Evolutionary conservation across 2,329 filamentous ascomycete genomes (phyloP).

Genomic region (Neonectria punicea): DNA sequence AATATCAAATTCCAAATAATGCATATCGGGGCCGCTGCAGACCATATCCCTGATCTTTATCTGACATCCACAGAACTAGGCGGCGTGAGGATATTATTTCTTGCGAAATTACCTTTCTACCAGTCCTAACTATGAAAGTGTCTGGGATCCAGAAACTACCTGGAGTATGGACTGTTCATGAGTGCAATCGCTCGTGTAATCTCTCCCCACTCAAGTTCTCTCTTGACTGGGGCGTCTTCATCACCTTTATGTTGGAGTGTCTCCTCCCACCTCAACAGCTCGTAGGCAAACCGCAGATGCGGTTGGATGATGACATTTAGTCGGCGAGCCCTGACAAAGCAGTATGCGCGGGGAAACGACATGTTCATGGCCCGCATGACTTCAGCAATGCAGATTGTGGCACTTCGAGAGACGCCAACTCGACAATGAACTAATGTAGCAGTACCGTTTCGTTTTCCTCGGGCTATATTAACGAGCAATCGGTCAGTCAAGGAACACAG

Average conservation of each 20-base stretch:
- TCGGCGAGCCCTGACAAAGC: constrained; percentile 90
- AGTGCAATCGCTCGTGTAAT: constrained; percentile 90
- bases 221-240: constrained; percentile 60
- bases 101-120: background rate
- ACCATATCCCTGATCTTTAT: background rate
- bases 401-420: constrained; percentile 93
- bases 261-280: constrained; percentile 97
- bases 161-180: constrained; percentile 94
- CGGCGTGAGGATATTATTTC: background rate
- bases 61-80: too few species aligned
- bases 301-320: constrained; percentile 99
- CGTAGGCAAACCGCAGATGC: constrained; percentile 93
- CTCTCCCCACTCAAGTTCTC: constrained; percentile 92
- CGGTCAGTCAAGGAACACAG: background rate
- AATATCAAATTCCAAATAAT: background rate
- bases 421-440: constrained; percentile 96
- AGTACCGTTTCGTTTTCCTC: constrained; percentile 78
- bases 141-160: constrained; percentile 53
- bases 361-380: constrained; percentile 86
- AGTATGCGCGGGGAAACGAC: constrained; percentile 93
- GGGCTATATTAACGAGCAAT: constrained; percentile 64
- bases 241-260: constrained; percentile 66
- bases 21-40: background rate
- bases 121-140: background rate
- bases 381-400: constrained; percentile 98